Base-by-base conservation (phyloP, 345 rosid genomes). In the Rhizophora mangle region DNA sequence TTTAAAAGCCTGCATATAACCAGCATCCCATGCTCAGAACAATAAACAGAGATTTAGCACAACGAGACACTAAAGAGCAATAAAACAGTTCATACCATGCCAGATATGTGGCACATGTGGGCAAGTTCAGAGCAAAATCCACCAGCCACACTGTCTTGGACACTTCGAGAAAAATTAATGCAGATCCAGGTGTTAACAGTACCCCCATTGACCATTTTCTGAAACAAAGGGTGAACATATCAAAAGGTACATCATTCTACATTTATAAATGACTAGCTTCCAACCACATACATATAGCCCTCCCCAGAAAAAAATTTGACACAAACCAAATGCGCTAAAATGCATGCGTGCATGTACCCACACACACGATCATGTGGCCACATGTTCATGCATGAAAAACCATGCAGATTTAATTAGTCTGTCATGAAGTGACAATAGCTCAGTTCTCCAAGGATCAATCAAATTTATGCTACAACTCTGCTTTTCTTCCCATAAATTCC, bases 151-250 rank as follows among this genome's bases (percentile, higher is more conserved):
- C 79, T 75, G 21, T 95, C 99, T 78, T 85, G 94, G 52, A 95
- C 96, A 62, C 37, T 80, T 61, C 97, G 81, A 43, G 98, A 89
- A 69, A 96, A 96, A 73, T 96, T 96, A 16, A 96, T 79, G 88
- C 99, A 96, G 57, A 90, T 77, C 98, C 99, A 96, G 61, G 79
- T 81, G 80, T 78, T 90, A 34, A 96, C 98, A 0, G 88, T 96
- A 67, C 98, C 98, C 13, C 98, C 98, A 79, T 96, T 92, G 49
- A 96, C 91, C 99, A 96, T 92, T 96, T 96, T 96, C 99, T 96
- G 85, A 81, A 78, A 74, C 18, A 58, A 54, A 72, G 59, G 29
- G 51, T 36, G 32, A n/a, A 68, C 13, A 34, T 46, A 39, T 30
- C 46, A 67, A 9, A 1, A 37, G 43, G 43, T 37, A 8, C 27